Conservation (phyloP, 305 asterid species). For the Solanum chacoense region DNA sequence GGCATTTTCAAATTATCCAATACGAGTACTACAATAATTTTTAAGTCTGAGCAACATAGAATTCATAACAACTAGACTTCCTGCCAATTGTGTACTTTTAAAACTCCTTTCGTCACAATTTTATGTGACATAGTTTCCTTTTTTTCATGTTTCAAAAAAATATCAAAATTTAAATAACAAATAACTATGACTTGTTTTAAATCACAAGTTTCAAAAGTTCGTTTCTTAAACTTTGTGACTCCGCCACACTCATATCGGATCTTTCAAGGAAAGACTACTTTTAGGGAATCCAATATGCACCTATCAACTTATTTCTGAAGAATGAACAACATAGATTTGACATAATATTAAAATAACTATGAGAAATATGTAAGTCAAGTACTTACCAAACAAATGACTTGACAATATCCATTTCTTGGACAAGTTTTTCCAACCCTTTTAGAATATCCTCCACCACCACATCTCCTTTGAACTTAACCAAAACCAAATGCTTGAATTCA, state of each 20-base stretch:
- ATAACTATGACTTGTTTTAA: neutral
- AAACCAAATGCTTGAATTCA: conserved; percentile 79
- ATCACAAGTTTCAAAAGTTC: neutral
- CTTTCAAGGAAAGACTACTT: neutral
- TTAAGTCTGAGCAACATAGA: neutral
- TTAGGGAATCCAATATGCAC: accelerated
- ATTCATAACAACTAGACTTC: neutral
- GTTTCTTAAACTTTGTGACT: neutral
- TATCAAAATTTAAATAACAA: neutral
- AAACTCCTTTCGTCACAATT: neutral
- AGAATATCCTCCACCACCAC: conserved; percentile 52
- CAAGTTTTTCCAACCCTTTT: conserved; percentile 72
- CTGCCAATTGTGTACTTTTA: neutral
- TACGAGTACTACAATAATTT: neutral
- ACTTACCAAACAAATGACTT: conserved; percentile 83
- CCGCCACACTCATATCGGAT: neutral
- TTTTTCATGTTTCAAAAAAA: neutral
- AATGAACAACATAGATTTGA: neutral
- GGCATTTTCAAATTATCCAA: neutral
- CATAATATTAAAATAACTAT: neutral
- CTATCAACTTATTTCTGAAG: neutral
- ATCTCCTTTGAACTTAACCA: conserved; percentile 74
- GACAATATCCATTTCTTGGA: conserved; percentile 52
- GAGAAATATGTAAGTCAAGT: neutral
- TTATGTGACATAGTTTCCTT: neutral